Percentiles rank a stretch among this genome's conserved stretches.
Conservation (phyloP, 2,329 filamentous ascomycete genomes). For the Sordariomycetes sp. region DNA sequence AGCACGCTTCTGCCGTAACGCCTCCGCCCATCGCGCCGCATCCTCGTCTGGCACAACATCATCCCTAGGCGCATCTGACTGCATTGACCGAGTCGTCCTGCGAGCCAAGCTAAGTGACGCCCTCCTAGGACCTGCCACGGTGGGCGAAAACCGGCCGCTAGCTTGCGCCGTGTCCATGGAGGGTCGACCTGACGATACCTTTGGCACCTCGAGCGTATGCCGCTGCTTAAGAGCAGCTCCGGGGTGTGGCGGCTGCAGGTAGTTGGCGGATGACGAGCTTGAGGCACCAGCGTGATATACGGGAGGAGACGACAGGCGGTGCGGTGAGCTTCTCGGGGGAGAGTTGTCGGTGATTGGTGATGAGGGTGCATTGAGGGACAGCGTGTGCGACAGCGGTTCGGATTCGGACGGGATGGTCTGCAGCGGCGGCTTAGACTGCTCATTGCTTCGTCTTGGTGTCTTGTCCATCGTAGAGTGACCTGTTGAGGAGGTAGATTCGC, state of each 20-base stretch:
- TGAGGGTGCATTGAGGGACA: slow-evolving; percentile 8
- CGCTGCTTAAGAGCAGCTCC: slow-evolving; percentile 63
- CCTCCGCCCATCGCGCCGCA: slow-evolving; percentile 84
- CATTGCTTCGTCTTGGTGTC: slow-evolving; percentile 4
- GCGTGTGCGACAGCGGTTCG: slow-evolving; percentile 1
- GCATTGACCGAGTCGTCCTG: slow-evolving; percentile 73
- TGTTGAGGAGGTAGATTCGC: neutral
- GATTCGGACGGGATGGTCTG: slow-evolving; percentile 4
- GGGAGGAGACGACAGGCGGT: slow-evolving; percentile 59
- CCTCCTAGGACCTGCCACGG: slow-evolving; percentile 52
- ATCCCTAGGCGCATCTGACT: slow-evolving; percentile 76
- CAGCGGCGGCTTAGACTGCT: slow-evolving; percentile 3
- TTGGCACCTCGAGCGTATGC: slow-evolving; percentile 83
- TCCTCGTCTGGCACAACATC: slow-evolving; percentile 84
- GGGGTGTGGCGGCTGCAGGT: slow-evolving; percentile 33
- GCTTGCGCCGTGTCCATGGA: slow-evolving; percentile 59
- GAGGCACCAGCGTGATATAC: slow-evolving; percentile 34
- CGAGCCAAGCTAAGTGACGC: slow-evolving; percentile 77
- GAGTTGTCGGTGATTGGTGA: slow-evolving; percentile 14
- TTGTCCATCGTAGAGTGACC: neutral
- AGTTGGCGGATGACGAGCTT: slow-evolving; percentile 34
- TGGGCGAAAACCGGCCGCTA: slow-evolving; percentile 76
- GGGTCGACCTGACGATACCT: slow-evolving; percentile 50
- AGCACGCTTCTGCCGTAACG: slow-evolving; percentile 82
- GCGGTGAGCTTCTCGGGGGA: slow-evolving; percentile 21